Base-by-base conservation (phyloP, 805 yeast genomes). In the Teunomyces tritomae region DNA sequence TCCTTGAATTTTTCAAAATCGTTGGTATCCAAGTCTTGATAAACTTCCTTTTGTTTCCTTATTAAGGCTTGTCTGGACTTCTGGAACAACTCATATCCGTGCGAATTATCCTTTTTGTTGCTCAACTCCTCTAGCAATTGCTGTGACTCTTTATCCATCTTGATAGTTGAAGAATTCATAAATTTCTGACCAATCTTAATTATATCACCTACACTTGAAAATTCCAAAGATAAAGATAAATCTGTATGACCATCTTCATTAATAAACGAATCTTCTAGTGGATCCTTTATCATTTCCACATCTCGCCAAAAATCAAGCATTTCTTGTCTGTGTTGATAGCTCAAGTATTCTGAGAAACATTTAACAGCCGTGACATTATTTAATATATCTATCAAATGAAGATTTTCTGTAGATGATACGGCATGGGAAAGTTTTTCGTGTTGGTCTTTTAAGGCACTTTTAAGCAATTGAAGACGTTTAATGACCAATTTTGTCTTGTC, bases 261-360 rank as follows among this genome's bases (percentile, higher is more conserved):
- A 4, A 59, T 47, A 20, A 58, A 47, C 17, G 58, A 36, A 48
- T 78, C 86, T 51, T 83, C 88, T 13, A 90, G 63, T 0, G 97
- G 96, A 43, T 86, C 86, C 55, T 82, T 80, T 33, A 88, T 75
- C 0, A 78, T 72, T 50, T 88, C 86, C 2, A 89, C 84, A 2
- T 79, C 76, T 4, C 78, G 61, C 89, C 90, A 87, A 50, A 81
- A 82, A 39, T 83, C 83, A 3, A 89, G 57, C 27, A 83, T 58
- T n/a, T 51, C 39, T 6, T 27, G 29, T 24, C 57, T 49, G 13
- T 51, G 48, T 11, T 46, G 49, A 16, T 51, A 42, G 13, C 40
- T 46, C 52, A 67, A 49, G 35, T 52, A 66, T 16, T 58, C 63
- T 2, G 49, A 20, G 43, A 68, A 66, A 28, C 56, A 49, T 26